Base-by-base conservation (phyloP, 129 eudicot genomes). In the Flaveria trinervia region DNA sequence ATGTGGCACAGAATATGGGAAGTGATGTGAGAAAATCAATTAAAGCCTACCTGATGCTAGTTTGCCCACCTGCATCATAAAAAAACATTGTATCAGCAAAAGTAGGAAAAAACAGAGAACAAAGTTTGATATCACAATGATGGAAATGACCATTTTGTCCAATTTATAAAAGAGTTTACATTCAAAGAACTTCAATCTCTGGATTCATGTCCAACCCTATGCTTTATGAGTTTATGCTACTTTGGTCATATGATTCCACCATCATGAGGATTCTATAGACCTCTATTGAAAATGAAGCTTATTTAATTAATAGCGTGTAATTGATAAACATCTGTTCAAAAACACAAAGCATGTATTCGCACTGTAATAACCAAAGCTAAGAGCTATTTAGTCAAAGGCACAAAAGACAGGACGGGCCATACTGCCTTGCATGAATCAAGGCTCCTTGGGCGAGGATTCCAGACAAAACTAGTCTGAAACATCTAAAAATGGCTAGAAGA, bases 51-150 rank as follows among this genome's bases (percentile, higher is more conserved):
- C 98, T 89, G 87, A 93, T 93, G 83, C 98, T 93, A 30, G 98
- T 93, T 84, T 93, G 98, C 59, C 98, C 98, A 87, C 98, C 98
- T 93, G 96, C 56, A 71, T 36, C 75, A 86, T 41, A 76, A 62
- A 30, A 68, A 30, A 68, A 60, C 13, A 71, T 39, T 74, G 73
- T n/a, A 52, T 76, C 41, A 69, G 73, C 68, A 43, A 25, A 26
- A 11, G 17, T 61, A 77, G 68, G 26, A 85, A 73, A 51, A 73
- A 51, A 7, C 45, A 25, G n/a, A 78, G 28, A 72, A 4, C 48
- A 11, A 18, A 52, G 66, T 33, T 51, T 10, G 18, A 39, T 68
- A 41, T 54, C 23, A 12, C 54, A 77, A 23, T 51, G 28, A 67
- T 6, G 11, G 13, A 65, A 76, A 50, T 22, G 44, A 30, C 43